Percentiles rank a stretch among this genome's conserved stretches.
These are phyloP conservation scores for Gyrodon lividus DNA, from an alignment of 768 basidiomycete genomes.

Conservation along the genomic window DNA sequence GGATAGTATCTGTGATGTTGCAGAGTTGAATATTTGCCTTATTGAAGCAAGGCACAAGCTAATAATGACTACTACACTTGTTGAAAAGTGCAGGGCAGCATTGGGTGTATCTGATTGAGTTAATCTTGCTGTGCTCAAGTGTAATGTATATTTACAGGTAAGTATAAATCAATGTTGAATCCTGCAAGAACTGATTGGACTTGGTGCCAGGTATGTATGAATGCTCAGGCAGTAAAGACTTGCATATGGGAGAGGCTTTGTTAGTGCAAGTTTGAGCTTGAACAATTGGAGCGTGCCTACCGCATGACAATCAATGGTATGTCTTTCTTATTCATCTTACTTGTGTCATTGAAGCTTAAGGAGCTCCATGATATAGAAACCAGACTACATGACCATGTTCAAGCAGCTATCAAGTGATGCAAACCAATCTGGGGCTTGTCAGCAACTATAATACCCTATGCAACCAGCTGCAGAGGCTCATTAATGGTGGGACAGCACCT, in stretches of 20 bases:
- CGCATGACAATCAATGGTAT: conserved; percentile 19
- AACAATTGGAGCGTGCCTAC: conserved; percentile 13
- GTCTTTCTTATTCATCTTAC: not conserved
- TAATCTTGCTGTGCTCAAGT: conserved; percentile 5
- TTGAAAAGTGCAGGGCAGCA: not conserved
- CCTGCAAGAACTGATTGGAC: too few species aligned
- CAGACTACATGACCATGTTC: conserved; percentile 28
- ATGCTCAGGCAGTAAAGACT: conserved; percentile 20
- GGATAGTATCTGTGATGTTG: not conserved
- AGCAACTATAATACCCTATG: conserved; percentile 30
- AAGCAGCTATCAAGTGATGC: conserved; percentile 22
- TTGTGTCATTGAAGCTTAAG: not conserved
- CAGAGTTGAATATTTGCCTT: conserved; percentile 1
- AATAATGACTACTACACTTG: not conserved
- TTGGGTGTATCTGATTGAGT: conserved; percentile 4
- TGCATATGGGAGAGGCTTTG: conserved; percentile 14
- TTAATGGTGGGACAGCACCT: conserved; percentile 22
- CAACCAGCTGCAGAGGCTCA: conserved; percentile 17
- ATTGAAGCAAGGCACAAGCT: not conserved
- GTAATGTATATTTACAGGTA: conserved; percentile 7
- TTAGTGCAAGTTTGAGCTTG: conserved; percentile 20
- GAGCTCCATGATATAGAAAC: conserved; percentile 15
- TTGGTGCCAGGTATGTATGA: conserved; percentile 5
- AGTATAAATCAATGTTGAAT: not conserved
- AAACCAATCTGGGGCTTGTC: conserved; percentile 23